Base-by-base conservation (phyloP, 2,329 filamentous ascomycete species). In the Penicillium palitans region DNA sequence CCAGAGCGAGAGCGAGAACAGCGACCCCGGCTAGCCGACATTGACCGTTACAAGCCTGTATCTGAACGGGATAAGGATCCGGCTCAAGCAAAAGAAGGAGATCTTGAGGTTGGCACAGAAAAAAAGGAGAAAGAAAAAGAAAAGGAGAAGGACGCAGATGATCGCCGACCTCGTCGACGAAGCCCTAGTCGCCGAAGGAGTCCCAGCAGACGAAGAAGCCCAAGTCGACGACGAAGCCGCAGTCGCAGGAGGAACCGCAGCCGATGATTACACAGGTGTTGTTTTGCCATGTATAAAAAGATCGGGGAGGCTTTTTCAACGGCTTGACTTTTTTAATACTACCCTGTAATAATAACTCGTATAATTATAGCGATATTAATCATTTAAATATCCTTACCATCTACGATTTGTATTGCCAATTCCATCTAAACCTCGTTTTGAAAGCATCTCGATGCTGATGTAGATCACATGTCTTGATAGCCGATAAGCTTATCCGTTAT, bases 11-110 rank as follows among this genome's bases (percentile, higher is more conserved):
- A 71, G 6, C 68, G 72, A 15, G 70, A 71, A 17, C 68, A 73
- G 10, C 68, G 71, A 55, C 52, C 67, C 7, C 66, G 74, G 19
- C 69, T 74, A 53, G 65, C 70, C 8, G 74, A 77, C 29, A 77
- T 79, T 61, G 78, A 80, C 63, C 73, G 79, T 25, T 80, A 80
- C 60, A 73, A 80, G 24, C 79, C 79, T 45, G 72, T 68, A 17
- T 73, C 71, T 21, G 70, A 69, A 48, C 60, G 66, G 42, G 68
- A 70, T 27, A 67, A 70, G 19, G 71, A 71, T 25, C 56, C 56
- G 33, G 59, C 65, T n/a, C 65, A 44, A 59, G 57, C 66, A 61
- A 37, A 69, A 57, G 53, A 52, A 60, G 54, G 63, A 58, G 47
- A 54, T 29, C 4, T 31, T 12, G 55, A 54, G 17, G 29, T 29